phyloP scores from a whole-genome alignment of 1,284 basidiomycete genomes.

The Apiotrichum veenhuisii region DNA sequence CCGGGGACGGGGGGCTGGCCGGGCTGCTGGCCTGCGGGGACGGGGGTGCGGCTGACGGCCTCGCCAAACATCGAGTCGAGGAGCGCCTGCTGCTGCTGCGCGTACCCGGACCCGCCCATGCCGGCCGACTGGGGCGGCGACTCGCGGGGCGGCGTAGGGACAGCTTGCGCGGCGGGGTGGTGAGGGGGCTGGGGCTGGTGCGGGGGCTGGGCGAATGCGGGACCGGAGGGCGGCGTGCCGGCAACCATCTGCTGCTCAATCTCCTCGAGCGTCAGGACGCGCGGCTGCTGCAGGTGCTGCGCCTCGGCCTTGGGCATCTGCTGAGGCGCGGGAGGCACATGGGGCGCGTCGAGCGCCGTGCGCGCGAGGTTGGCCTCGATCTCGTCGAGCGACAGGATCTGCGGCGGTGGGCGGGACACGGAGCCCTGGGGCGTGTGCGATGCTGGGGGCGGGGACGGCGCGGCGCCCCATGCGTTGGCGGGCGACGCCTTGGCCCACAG shows the following conservation, averaged over 20 bases:
- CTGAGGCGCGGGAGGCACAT: constrained; percentile 14
- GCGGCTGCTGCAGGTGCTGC: constrained; percentile 15
- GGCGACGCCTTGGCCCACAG: constrained; percentile 35
- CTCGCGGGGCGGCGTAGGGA: constrained; percentile 29
- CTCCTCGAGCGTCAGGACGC: constrained; percentile 48
- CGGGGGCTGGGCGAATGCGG: constrained; percentile 16
- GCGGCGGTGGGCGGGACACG: constrained; percentile 48
- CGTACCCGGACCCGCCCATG: constrained; percentile 35
- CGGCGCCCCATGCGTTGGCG: constrained; percentile 51
- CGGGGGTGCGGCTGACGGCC: constrained; percentile 25
- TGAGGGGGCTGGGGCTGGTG: constrained; percentile 18
- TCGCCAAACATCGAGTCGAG: constrained; percentile 48
- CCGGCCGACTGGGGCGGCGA: constrained; percentile 25
- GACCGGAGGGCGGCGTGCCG: constrained; percentile 15
- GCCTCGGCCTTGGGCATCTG: constrained; percentile 10
- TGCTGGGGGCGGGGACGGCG: constrained; percentile 13
- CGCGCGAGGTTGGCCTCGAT: constrained; percentile 83
- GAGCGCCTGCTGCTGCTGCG: constrained; percentile 40
- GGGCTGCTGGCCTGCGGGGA: constrained; percentile 14
- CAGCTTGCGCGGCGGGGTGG: constrained; percentile 22
- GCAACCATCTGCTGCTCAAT: constrained; percentile 51
- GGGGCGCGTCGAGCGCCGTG: constrained; percentile 20
- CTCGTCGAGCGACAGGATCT: constrained; percentile 78
- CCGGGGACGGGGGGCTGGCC: constrained; percentile 7
- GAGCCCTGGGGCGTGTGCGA: constrained; percentile 17